Percentiles rank a stretch among this genome's conserved stretches.
phyloP scores from a whole-genome alignment of 169 alveolate genomes.

The Babesia sp. region DNA sequence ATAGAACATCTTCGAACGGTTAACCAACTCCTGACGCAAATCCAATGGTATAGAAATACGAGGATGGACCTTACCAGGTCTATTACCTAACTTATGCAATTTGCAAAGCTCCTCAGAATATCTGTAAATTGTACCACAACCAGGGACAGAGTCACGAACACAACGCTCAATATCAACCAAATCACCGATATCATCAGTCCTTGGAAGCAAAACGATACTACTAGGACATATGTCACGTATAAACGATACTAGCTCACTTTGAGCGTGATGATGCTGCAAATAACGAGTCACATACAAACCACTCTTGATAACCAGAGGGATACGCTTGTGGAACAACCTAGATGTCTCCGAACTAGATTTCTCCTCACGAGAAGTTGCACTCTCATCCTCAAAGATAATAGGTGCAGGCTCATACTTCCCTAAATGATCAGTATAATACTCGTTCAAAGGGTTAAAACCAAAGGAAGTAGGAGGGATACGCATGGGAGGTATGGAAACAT shows the following conservation, averaged over 20 bases:
- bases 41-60: constrained; percentile 14
- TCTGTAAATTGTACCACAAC: not conserved
- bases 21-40: constrained; percentile 8
- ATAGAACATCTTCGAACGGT: constrained; percentile 2
- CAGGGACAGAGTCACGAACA: not conserved
- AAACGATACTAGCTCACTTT: constrained; percentile 29
- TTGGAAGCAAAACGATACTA: constrained; percentile 1
- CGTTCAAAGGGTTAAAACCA: constrained; percentile 22
- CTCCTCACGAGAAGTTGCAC: not conserved
- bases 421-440: constrained; percentile 38
- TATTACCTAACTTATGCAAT: not conserved
- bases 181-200: not conserved
- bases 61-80: not conserved
- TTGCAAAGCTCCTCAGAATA: not conserved
- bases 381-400: constrained; percentile 17
- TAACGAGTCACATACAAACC: constrained; percentile 24
- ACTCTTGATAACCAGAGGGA: constrained; percentile 27
- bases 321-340: constrained; percentile 22
- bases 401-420: constrained; percentile 3
- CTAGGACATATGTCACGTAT: constrained; percentile 35
- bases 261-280: constrained; percentile 7
- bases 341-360: not conserved
- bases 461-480: not conserved
- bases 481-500: not conserved
- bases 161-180: not conserved